A percentile compares a stretch with the other conserved stretches of the same genome.
These are phyloP conservation scores for Emergomyces pasteurianus DNA, from an alignment of 2,329 filamentous ascomycete genomes.

Conservation along the genomic window DNA sequence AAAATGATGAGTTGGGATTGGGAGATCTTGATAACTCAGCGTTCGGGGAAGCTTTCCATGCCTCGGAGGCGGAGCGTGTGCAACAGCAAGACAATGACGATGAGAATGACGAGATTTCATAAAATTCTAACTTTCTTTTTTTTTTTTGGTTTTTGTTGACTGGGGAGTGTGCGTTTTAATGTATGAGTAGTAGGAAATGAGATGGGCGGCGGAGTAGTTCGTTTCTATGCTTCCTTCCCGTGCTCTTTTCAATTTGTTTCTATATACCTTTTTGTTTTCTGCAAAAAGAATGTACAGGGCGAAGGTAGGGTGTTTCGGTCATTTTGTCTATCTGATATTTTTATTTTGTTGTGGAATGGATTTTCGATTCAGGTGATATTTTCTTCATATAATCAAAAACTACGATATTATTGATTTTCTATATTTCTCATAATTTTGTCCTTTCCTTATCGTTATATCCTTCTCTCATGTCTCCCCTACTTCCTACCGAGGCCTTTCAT, in stretches of 20 bases:
- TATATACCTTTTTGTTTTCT: neutral
- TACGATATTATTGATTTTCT: neutral
- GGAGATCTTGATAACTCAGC: constrained; percentile 66
- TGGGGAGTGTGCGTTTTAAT: neutral
- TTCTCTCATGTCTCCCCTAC: neutral
- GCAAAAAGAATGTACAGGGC: neutral
- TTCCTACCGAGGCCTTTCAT: neutral
- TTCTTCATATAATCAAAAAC: neutral
- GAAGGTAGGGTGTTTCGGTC: neutral
- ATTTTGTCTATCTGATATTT: neutral
- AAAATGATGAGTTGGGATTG: constrained; percentile 40
- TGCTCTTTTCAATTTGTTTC: neutral
- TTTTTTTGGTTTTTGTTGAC: neutral
- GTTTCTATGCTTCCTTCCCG: neutral
- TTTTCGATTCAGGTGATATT: neutral
- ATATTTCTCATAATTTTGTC: neutral
- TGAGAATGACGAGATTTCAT: constrained; percentile 31
- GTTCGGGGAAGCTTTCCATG: constrained; percentile 72
- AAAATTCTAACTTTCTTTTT: neutral
- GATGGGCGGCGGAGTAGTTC: neutral
- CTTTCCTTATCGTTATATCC: neutral
- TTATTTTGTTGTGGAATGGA: neutral
- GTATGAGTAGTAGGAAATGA: constrained; percentile 3
- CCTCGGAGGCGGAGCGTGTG: constrained; percentile 36
- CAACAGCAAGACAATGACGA: constrained; percentile 18